Percentiles rank a stretch among this genome's conserved stretches.
These are phyloP conservation scores for Neurospora hispaniola DNA, from an alignment of 495 filamentous ascomycete species.

Conservation along the genomic window DNA sequence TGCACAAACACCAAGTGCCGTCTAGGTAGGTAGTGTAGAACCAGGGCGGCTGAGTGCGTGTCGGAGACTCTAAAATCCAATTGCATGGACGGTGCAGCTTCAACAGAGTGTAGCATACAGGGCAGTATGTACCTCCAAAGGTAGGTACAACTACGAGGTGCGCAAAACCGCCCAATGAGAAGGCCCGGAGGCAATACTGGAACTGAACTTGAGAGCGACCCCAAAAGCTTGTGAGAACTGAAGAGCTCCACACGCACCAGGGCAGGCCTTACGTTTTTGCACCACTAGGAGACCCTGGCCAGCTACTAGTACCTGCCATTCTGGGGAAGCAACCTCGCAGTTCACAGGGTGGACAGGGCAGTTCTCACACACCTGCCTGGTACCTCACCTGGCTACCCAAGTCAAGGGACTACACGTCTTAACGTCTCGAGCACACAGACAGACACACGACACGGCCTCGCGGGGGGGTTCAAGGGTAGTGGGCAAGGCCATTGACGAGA, in stretches of 20 bases:
- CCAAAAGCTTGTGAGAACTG: neutral
- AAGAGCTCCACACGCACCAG: neutral
- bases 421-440: too few species aligned
- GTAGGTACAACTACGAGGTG: neutral
- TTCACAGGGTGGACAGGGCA: neutral
- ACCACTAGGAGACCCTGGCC: neutral
- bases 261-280: neutral
- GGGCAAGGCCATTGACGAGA: neutral
- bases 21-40: neutral
- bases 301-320: neutral
- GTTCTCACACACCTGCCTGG: neutral
- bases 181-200: neutral
- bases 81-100: neutral
- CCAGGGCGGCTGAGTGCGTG: neutral
- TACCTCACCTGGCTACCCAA: neutral
- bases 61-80: neutral
- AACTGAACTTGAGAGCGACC: neutral
- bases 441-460: neutral
- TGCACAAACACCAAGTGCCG: neutral
- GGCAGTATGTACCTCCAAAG: neutral
- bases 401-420: too few species aligned
- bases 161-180: neutral
- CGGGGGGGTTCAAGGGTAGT: neutral
- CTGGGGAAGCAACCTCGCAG: neutral
- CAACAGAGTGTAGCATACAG: neutral